Evolutionary conservation across 2,329 filamentous ascomycete genomes (phyloP).

Genomic region (Teratosphaeriaceae sp.): DNA sequence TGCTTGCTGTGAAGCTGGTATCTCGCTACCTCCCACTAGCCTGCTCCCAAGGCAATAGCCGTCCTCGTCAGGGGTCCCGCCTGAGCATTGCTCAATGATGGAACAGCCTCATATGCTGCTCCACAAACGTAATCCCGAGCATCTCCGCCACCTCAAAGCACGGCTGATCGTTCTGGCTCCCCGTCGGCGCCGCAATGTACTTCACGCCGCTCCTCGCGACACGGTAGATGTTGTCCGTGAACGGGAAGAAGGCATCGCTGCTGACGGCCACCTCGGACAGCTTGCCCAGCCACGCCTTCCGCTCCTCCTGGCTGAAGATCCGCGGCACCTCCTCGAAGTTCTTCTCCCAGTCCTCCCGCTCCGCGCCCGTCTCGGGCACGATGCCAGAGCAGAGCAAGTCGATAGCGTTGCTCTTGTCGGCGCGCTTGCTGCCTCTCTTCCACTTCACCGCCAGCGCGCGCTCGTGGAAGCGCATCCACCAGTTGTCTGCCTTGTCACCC

Average conservation of each 20-base stretch:
- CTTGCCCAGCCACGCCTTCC: constrained; percentile 75
- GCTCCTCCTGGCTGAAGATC: constrained; percentile 77
- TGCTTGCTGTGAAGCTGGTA: background rate
- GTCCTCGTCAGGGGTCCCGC: too few species aligned
- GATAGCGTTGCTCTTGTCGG: constrained; percentile 97
- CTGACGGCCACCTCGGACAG: constrained; percentile 77
- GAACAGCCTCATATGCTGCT: constrained; percentile 91
- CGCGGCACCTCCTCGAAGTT: constrained; percentile 85
- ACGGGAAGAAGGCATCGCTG: constrained; percentile 97
- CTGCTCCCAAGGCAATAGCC: too few species aligned
- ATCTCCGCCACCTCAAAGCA: constrained; percentile 89
- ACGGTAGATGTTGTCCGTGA: constrained; percentile 96
- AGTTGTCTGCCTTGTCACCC: constrained; percentile 97
- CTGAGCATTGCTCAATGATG: constrained; percentile 69
- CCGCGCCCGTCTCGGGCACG: constrained; percentile 73
- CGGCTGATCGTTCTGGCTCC: constrained; percentile 76
- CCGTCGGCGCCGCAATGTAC: constrained; percentile 89
- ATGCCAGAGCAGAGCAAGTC: constrained; percentile 89
- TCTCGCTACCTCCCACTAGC: background rate
- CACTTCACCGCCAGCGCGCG: constrained; percentile 83
- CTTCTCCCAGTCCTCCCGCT: constrained; percentile 79
- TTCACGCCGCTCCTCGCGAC: constrained; percentile 83
- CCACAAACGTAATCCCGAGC: constrained; percentile 86
- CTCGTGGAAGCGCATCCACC: constrained; percentile 98
- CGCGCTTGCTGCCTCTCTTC: constrained; percentile 95